A percentile compares a stretch with the other conserved stretches of the same genome.
Conservation (phyloP, 2,329 filamentous ascomycete species). For the Alternaria alternata region DNA sequence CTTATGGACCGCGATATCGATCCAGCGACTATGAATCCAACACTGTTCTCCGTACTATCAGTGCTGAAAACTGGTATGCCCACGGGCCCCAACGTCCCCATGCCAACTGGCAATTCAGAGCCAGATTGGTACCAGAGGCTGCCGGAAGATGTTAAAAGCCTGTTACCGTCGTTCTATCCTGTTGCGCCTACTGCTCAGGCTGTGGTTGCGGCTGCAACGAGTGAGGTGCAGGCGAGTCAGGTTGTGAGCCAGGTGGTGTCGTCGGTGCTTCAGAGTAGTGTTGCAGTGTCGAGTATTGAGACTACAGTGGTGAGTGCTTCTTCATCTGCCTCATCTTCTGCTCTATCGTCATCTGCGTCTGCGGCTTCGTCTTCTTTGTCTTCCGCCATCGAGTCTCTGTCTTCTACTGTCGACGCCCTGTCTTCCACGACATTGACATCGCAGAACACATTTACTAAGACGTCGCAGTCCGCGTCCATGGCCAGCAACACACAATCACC, state of each 20-base stretch:
- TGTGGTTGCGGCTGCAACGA: neutral
- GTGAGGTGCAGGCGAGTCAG: neutral
- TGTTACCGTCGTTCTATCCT: conserved; percentile 22
- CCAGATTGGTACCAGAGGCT: conserved; percentile 27
- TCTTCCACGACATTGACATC: neutral
- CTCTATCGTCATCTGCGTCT: neutral
- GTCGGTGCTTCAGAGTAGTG: neutral
- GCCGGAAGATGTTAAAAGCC: conserved; percentile 21
- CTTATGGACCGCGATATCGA: conserved; percentile 19
- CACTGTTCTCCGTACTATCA: conserved; percentile 23
- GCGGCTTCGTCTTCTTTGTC: neutral
- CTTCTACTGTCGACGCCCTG: neutral
- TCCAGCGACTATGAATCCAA: conserved; percentile 23
- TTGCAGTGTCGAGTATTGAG: neutral
- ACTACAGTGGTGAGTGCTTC: neutral
- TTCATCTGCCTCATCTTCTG: neutral
- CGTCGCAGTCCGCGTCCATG: conserved; percentile 12
- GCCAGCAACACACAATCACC: neutral
- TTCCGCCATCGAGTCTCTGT: neutral
- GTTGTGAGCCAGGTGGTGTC: neutral
- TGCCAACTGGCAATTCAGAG: conserved; percentile 14
- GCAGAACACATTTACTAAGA: conserved; percentile 11
- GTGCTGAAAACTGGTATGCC: conserved; percentile 27
- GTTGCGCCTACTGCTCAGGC: conserved; percentile 2
- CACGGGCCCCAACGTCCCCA: conserved; percentile 2